Evolutionary conservation across 1,284 basidiomycete species (phyloP), one percentile per base, ranked within the genome.

Genomic region (Irpex sp.): DNA sequence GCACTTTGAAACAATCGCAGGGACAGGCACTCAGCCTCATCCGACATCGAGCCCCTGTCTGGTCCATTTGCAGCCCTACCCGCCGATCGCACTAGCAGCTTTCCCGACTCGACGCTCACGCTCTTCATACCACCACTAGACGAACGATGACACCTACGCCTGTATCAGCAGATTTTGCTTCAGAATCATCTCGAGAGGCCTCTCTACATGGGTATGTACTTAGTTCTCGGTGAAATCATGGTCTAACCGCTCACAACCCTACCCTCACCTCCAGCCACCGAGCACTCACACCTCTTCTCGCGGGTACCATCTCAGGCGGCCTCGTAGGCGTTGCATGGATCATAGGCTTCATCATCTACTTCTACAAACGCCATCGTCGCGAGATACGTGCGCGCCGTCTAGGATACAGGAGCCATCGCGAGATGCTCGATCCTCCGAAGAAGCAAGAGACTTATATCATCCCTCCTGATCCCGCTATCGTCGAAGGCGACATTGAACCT

Each of bases 401-500:
- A 34, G 74, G 70, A 60, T 72, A 64, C 66, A 67, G 64, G 61
- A 72, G 63, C 63, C 71, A 70, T 68, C 70, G 71, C 68, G 71
- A 73, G 68, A 73, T 74, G 66, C 69, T 72, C 60, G 71, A 74
- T 52, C 70, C 70, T 49, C 71, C 69, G 21, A 72, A 73, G 68
- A 70, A 71, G 61, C 64, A 69, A 58, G 74, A 78, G 57, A 67
- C 77, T 52, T 79, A 84, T 67, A 79, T 88, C 63, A 82, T 89
- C 38, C 87, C 87, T 17, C 87, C 87, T 1, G 87, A 89, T 71
- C 87, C 87, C 19, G 87, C 87, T 44, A 78, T 89, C 55, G 72
- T 88, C 36, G 72, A 82, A 51, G 84, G 83, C 26, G 77, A 80
- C 57, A 72, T 75, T 31, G 68, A 73, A 61, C 81, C 83, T 1